These are phyloP conservation scores for Crepidotus variabilis DNA, from an alignment of 768 basidiomycete species.

Conservation along the genomic window DNA sequence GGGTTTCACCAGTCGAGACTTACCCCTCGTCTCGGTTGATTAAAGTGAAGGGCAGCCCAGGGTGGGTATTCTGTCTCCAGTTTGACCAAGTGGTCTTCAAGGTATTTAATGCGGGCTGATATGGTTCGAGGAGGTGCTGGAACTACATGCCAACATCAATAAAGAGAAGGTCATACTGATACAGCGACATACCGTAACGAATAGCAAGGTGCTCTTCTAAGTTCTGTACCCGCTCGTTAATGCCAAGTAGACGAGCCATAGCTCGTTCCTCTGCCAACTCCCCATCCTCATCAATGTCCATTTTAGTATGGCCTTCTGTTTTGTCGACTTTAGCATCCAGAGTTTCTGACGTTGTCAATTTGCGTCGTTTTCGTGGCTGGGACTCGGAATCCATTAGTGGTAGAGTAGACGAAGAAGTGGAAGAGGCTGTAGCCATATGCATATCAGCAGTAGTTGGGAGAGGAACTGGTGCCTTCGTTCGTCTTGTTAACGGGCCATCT, in stretches of 20 bases:
- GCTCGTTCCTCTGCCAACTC: constrained; percentile 22
- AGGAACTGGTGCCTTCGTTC: constrained; percentile 30
- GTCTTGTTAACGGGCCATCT: constrained; percentile 69
- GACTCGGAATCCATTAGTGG: background rate
- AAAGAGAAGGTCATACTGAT: background rate
- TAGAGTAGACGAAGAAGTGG: background rate
- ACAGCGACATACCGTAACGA: constrained; percentile 55
- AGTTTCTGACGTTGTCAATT: constrained; percentile 1
- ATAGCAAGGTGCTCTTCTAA: constrained; percentile 72
- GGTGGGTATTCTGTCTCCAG: constrained; percentile 83
- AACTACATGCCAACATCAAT: constrained; percentile 36
- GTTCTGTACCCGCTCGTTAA: constrained; percentile 61
- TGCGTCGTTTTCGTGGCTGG: constrained; percentile 3
- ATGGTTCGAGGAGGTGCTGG: constrained; percentile 67
- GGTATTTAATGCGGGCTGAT: constrained; percentile 57
- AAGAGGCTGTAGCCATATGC: background rate
- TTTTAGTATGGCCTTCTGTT: too few species aligned
- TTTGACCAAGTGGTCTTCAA: constrained; percentile 74
- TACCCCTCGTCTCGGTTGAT: constrained; percentile 78
- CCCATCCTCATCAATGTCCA: constrained; percentile 8
- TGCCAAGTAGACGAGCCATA: constrained; percentile 48
- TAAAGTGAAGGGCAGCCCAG: constrained; percentile 87
- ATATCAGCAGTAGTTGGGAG: too few species aligned
- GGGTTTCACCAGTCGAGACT: constrained; percentile 25
- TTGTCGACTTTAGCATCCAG: too few species aligned